Conservation (phyloP, 2,329 filamentous ascomycete genomes). For the Fusarium nygamai region DNA sequence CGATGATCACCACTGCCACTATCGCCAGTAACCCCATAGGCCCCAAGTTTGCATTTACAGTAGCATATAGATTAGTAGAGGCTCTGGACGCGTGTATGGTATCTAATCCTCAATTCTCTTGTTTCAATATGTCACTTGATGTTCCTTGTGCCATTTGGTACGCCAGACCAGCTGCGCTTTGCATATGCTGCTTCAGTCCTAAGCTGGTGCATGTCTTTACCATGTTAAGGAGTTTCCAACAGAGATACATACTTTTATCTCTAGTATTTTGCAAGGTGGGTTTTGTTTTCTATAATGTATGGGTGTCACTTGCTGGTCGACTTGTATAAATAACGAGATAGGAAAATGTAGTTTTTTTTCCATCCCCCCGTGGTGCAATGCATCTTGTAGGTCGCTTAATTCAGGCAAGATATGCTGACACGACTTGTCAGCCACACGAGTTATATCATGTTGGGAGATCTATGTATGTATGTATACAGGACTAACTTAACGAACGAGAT, state of each 20-base stretch:
- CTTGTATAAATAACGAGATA: not conserved
- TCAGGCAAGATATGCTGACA: not conserved
- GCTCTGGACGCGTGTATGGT: slow-evolving; percentile 40
- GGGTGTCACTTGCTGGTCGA: not conserved
- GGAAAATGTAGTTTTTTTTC: slow-evolving; percentile 14
- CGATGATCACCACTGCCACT: slow-evolving; percentile 3
- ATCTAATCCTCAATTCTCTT: slow-evolving; percentile 37
- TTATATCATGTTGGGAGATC: not conserved
- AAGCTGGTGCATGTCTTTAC: not conserved
- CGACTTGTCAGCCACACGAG: not conserved
- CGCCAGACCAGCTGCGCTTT: not conserved
- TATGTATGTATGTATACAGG: slow-evolving; percentile 1
- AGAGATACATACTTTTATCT: not conserved
- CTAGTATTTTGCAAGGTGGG: not conserved
- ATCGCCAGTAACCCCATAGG: not conserved
- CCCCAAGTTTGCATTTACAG: slow-evolving; percentile 24
- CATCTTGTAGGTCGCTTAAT: slow-evolving; percentile 8
- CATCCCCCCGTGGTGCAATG: not conserved
- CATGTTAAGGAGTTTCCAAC: not conserved
- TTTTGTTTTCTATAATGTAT: not conserved
- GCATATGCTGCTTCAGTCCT: not conserved
- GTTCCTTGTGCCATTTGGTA: not conserved
- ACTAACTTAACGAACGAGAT: not conserved
- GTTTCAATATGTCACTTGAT: slow-evolving; percentile 9
- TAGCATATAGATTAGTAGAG: slow-evolving; percentile 37